Evolutionary conservation across 192 early-diverging fungal species (phyloP).

Genomic region (Entomortierella parvispora): DNA sequence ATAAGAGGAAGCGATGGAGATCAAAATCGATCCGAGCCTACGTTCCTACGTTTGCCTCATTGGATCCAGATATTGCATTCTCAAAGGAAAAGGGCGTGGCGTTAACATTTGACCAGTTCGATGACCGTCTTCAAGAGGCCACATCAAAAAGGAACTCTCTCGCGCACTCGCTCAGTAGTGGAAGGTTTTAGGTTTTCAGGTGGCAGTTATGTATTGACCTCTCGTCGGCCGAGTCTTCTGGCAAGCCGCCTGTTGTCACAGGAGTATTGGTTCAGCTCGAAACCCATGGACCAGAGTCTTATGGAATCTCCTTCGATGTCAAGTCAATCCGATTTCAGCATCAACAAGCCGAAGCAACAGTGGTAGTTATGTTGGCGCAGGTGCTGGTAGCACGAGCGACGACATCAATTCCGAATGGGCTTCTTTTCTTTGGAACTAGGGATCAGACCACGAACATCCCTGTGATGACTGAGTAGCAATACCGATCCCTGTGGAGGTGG

Average conservation of each 20-base stretch:
- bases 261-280: neutral
- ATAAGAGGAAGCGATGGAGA: neutral
- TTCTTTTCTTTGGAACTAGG: slow-evolving; percentile 10
- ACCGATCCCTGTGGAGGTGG: neutral
- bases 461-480: neutral
- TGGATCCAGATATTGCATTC: slow-evolving; percentile 4
- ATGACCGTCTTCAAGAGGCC: slow-evolving; percentile 4
- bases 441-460: slow-evolving; percentile 4
- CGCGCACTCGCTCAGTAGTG: neutral
- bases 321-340: neutral
- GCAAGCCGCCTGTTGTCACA: neutral
- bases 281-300: neutral
- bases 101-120: slow-evolving; percentile 11
- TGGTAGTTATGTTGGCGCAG: too few species aligned
- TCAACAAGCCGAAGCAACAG: too few species aligned
- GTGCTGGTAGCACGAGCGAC: neutral
- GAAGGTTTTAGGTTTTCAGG: too few species aligned
- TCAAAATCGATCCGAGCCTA: neutral
- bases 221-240: neutral
- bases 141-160: neutral
- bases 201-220: neutral
- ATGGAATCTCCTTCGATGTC: neutral
- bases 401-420: slow-evolving; percentile 11
- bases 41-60: slow-evolving; percentile 1
- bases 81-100: neutral